A percentile compares a stretch with the other conserved stretches of the same genome.
Conservation (phyloP, 345 rosid genomes). For the Camelina neglecta region DNA sequence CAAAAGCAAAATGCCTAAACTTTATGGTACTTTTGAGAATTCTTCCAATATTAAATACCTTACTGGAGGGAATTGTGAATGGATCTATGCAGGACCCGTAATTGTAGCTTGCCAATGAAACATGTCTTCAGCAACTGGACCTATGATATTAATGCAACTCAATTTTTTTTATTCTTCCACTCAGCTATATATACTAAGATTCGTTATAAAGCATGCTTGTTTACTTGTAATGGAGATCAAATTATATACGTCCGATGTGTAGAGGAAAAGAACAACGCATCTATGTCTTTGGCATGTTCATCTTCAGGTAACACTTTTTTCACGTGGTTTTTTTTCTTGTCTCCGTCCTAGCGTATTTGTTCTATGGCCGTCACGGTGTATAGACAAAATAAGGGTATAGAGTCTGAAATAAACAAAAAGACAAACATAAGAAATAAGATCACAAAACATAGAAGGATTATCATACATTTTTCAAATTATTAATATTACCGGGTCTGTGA, state of each 20-base stretch:
- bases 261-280: too few relatives aligned
- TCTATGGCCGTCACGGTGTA: too few relatives aligned
- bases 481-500: neutral
- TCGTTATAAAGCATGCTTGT: neutral
- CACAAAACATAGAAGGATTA: neutral
- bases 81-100: conserved; percentile 35
- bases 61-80: conserved; percentile 38
- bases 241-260: too few relatives aligned
- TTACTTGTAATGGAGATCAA: too few relatives aligned
- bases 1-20: too few relatives aligned
- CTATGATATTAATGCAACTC: neutral
- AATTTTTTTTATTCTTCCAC: neutral
- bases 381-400: too few relatives aligned
- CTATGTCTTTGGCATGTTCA: too few relatives aligned
- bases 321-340: too few relatives aligned
- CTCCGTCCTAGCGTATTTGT: too few relatives aligned
- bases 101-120: conserved; percentile 38
- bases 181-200: neutral
- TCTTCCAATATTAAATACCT: neutral
- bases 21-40: neutral
- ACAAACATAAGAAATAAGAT: neutral
- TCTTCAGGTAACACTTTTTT: too few relatives aligned
- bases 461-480: neutral
- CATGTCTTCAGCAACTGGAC: conserved; percentile 42
- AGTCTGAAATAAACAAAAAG: neutral